Evolutionary conservation across 805 yeast genomes (phyloP).

Genomic region (Schizosaccharomyces octosporus): DNA sequence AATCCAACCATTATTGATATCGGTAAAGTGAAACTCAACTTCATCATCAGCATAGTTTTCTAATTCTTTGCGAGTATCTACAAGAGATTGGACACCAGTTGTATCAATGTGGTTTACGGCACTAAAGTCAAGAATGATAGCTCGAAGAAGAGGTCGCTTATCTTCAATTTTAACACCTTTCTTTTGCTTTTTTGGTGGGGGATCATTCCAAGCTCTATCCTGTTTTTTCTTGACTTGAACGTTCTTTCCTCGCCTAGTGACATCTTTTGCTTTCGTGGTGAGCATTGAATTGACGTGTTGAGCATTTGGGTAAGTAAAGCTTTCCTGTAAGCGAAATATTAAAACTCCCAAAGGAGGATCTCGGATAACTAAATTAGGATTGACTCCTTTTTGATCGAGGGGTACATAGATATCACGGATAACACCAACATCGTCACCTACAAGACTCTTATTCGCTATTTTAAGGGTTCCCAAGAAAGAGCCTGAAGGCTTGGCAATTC

Average conservation of each 20-base stretch:
- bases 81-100: slow-evolving; percentile 53
- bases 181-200: slow-evolving; percentile 27
- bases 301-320: slow-evolving; percentile 61
- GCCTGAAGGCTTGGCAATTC: slow-evolving; percentile 60
- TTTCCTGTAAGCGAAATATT: slow-evolving; percentile 61
- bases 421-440: not conserved
- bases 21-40: slow-evolving; percentile 75
- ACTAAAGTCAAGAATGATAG: slow-evolving; percentile 62
- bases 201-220: slow-evolving; percentile 78
- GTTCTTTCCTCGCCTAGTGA: slow-evolving; percentile 35
- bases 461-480: slow-evolving; percentile 51
- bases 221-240: slow-evolving; percentile 19
- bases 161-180: slow-evolving; percentile 16
- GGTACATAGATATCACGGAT: slow-evolving; percentile 12
- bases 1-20: slow-evolving; percentile 69
- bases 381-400: slow-evolving; percentile 20
- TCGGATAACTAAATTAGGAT: slow-evolving; percentile 29
- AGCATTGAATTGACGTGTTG: slow-evolving; percentile 48
- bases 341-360: slow-evolving; percentile 83
- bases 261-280: slow-evolving; percentile 35
- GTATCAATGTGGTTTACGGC: slow-evolving; percentile 53
- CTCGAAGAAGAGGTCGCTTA: slow-evolving; percentile 38
- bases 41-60: slow-evolving; percentile 54
- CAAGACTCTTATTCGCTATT: not conserved
- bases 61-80: slow-evolving; percentile 50